phyloP scores from a whole-genome alignment of 129 eudicot species.

The Helichrysum umbraculigerum region DNA sequence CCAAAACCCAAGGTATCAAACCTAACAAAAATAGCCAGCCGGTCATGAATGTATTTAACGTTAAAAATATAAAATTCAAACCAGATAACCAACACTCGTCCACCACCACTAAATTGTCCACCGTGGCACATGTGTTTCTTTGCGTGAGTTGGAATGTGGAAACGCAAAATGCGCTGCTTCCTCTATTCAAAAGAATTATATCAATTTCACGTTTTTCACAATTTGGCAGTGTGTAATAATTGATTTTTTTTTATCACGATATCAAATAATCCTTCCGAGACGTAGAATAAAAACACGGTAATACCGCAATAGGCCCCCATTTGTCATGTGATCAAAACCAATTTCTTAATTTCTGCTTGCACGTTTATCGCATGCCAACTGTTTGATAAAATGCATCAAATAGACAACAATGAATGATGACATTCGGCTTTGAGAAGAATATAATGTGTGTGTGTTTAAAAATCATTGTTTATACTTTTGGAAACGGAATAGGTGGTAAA shows the following conservation, averaged over 20 bases:
- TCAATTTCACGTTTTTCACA: background rate
- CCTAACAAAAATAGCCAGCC: no score
- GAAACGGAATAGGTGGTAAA: background rate
- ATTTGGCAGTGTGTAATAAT: background rate
- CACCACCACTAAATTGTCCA: no score
- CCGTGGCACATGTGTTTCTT: no score
- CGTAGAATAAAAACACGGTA: no score
- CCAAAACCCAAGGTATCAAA: no score
- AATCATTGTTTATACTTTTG: background rate
- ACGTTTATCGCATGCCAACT: background rate
- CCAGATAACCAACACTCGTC: no score
- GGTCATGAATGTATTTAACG: no score
- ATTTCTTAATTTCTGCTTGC: no score
- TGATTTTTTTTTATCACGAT: background rate
- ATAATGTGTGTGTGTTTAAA: background rate
- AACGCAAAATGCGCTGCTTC: no score
- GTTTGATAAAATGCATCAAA: constrained; percentile 29
- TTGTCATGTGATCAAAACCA: background rate
- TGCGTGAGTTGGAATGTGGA: no score
- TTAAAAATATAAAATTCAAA: no score
- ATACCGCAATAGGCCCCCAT: background rate
- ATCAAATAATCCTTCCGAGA: background rate
- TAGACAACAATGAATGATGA: background rate
- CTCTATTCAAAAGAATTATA: background rate
- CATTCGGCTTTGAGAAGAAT: background rate